Base-by-base conservation (phyloP, 176 grass and related monocot genomes). In the Tillandsia fasciculata region DNA sequence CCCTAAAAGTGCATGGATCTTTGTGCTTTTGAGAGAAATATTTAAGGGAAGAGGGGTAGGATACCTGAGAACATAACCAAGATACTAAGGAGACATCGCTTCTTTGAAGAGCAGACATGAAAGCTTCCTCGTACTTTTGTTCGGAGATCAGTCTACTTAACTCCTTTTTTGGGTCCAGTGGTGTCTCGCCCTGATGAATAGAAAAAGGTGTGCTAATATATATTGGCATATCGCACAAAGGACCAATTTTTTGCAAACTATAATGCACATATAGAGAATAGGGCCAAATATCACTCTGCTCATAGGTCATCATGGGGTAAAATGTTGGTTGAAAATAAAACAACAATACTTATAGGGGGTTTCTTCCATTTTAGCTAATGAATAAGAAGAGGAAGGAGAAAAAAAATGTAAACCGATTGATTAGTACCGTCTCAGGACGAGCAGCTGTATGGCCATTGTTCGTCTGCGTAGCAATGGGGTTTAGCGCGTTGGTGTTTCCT, bases 31-130 rank as follows among this genome's bases (percentile, higher is more conserved):
- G 12, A 4, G 13, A 15, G 22, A 1, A 59, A 17, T 17, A 8
- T 59, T 42, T 42, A 7, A 42, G 33, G 5, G 54, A 59, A 10
- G 22, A 61, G 56, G 13, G 17, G 5, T 20, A 52, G 11, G 11
- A 69, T 87, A 97, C 94, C 89, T 92, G 94, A 69, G 94, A 76
- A 53, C 89, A 97, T 50, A 97, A 71, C 94, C 87, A 90, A 77
- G 94, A 97, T 13, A 97, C 94, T 23, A 97, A 72, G 24, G 82
- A 79, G 12, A 97, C 75, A 2, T 97, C 84, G 12, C 83, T 86
- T 84, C 84, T 90, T 79, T 97, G 94, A 77, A 97, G 94, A 51
- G 94, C 86, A 75, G 87, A 77, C 17, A 84, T 97, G 81, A 97
- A 97, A 66, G 94, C 84, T 66, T 97, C 94, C 9, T 93, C 87